phyloP scores from a whole-genome alignment of 2,329 filamentous ascomycete genomes.

The Parastagonospora avenae region DNA sequence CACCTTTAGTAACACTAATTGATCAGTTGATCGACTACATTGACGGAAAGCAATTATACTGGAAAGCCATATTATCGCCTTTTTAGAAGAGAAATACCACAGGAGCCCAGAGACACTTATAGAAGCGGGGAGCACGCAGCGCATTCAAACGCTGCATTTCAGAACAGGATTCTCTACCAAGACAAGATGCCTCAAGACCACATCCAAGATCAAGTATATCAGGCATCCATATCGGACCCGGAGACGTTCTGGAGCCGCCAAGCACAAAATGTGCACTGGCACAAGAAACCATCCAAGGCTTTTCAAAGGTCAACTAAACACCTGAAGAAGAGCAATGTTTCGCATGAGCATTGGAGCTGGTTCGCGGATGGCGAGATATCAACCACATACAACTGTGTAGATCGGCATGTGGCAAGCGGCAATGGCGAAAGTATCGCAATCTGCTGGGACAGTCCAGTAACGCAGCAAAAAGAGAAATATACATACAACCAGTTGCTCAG shows the following conservation, averaged over 20 bases:
- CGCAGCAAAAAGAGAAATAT: conserved; percentile 70
- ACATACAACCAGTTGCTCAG: conserved; percentile 77
- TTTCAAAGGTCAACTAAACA: conserved; percentile 67
- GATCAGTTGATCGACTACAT: no score
- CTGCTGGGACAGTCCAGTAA: conserved; percentile 87
- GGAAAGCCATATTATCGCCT: no score
- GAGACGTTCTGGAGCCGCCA: conserved; percentile 77
- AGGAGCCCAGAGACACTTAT: no score
- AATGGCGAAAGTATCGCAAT: conserved; percentile 76
- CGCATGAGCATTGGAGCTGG: conserved; percentile 84
- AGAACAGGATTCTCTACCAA: no score
- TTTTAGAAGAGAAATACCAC: no score
- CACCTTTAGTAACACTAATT: no score
- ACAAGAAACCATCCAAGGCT: conserved; percentile 70
- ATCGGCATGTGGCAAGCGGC: conserved; percentile 81
- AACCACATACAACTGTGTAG: conserved; percentile 89
- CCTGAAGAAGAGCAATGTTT: conserved; percentile 62
- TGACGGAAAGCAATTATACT: no score
- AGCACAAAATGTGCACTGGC: conserved; percentile 79
- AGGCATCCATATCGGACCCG: conserved; percentile 68
- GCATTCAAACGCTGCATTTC: no score
- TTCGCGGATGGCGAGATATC: conserved; percentile 88
- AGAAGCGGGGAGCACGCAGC: no score
- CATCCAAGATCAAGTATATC: conserved; percentile 58
- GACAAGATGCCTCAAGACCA: conserved; percentile 16